Percentiles rank a stretch among this genome's conserved stretches.
Conservation (phyloP, 1,284 basidiomycete genomes). For the Tremellales sp. region DNA sequence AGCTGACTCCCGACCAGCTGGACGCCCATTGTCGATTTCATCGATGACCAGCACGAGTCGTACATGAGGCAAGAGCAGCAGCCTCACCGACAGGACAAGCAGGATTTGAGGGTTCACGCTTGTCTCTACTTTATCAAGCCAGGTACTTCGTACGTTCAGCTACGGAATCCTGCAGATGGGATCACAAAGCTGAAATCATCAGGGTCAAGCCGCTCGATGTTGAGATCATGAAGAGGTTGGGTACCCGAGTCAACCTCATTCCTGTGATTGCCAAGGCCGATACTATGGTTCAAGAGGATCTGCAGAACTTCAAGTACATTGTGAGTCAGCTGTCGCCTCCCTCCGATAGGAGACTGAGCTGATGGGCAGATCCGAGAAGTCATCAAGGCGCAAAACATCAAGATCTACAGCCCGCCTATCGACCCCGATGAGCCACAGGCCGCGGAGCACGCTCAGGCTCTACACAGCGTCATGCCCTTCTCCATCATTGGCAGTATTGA, state of each 20-base stretch:
- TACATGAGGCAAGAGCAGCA: constrained; percentile 99
- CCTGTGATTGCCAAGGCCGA: constrained; percentile 98
- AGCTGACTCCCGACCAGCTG: constrained; percentile 56
- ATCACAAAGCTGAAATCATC: constrained; percentile 7
- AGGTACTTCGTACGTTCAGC: constrained; percentile 72
- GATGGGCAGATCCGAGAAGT: constrained; percentile 77
- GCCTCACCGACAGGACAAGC: constrained; percentile 86
- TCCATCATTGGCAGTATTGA: constrained; percentile 97
- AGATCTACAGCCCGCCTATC: constrained; percentile 88
- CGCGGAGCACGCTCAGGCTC: constrained; percentile 82
- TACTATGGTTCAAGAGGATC: constrained; percentile 89
- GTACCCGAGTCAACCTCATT: constrained; percentile 92
- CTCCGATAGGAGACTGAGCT: neutral
- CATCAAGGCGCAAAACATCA: constrained; percentile 84
- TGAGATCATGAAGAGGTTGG: constrained; percentile 97
- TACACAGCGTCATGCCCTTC: constrained; percentile 88
- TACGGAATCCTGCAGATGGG: neutral
- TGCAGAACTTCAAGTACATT: constrained; percentile 87
- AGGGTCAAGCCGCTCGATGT: constrained; percentile 97
- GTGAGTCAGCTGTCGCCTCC: constrained; percentile 52
- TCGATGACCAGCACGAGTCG: constrained; percentile 98
- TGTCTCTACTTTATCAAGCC: constrained; percentile 97
- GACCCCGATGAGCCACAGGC: constrained; percentile 84
- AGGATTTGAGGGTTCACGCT: constrained; percentile 91
- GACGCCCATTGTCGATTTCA: constrained; percentile 97